A percentile compares a stretch with the other conserved stretches of the same genome.
Evolutionary conservation across 495 filamentous ascomycete genomes (phyloP).

Genomic region (Parachaetomium inaequale): DNA sequence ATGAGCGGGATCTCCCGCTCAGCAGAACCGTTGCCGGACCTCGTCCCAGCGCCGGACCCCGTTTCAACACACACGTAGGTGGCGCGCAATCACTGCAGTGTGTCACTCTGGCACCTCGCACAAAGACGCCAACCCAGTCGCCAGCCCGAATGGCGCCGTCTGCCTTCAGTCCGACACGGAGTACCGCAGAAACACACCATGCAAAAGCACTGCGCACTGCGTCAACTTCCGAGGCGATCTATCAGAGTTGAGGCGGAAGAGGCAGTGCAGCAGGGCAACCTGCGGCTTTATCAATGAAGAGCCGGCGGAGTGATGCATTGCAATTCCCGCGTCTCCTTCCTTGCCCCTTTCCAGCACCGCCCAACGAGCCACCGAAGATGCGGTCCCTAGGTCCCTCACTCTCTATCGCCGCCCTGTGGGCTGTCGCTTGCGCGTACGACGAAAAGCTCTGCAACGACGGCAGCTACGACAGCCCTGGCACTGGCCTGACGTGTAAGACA

Average conservation of each 20-base stretch:
- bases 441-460: constrained; percentile 24
- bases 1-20: not conserved
- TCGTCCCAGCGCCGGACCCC: not conserved
- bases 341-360: not conserved
- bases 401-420: constrained; percentile 16
- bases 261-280: not conserved
- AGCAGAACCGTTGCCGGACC: not conserved
- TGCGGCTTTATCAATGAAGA: constrained; percentile 13
- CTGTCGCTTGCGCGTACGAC: constrained; percentile 21
- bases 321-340: constrained; percentile 1
- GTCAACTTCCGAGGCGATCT: not conserved
- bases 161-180: constrained; percentile 9
- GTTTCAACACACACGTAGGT: constrained; percentile 4
- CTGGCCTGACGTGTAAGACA: constrained; percentile 26
- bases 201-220: not conserved
- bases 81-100: constrained; percentile 1
- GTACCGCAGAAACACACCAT: not conserved
- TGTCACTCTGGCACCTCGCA: constrained; percentile 2
- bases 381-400: not conserved
- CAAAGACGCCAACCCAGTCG: not conserved
- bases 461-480: constrained; percentile 25
- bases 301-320: constrained; percentile 2
- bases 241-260: not conserved
- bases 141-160: not conserved
- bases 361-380: constrained; percentile 5